Base-by-base conservation (phyloP, 2,329 filamentous ascomycete genomes). In the Claviceps pazoutovae region DNA sequence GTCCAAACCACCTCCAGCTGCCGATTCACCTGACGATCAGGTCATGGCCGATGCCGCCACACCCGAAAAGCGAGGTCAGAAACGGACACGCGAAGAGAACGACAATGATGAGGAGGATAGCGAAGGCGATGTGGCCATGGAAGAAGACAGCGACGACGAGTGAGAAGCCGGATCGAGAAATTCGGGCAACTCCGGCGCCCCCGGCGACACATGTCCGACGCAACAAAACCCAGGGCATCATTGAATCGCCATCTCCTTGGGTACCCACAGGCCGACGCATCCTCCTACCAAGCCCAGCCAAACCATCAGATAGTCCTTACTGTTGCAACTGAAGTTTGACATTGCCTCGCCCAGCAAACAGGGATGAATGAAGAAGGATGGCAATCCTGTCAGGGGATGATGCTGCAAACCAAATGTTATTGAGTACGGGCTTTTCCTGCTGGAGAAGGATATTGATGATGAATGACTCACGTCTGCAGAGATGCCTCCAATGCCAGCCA, bases 241-340 rank as follows among this genome's bases (percentile, higher is more conserved):
- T 55, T 62, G 57, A 55, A 71, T 59, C 49, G 74, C 78, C 77
- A 91, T 78, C 63, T 83, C 79, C 61, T 79, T 77, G 53, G 88
- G 87, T 56, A 94, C 72, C 75, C 81, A 82, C 57, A 97, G 73
- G 53, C 88, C 86, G 42, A 95, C 84, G 58, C 81, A 83, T 49
- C 80, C 80, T 54, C 90, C 91, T 45, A 95, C 80, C 53, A 95
- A 71, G n/a, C 90, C 90, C 56, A 96, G 74, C 90, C 91, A 97
- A 51, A 88, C 71, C 69, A 88, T 78, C 62, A 97, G 74, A 71
- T 97, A 97, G 60, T 83, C 74, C 60, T 82, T 68, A 64, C 74
- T 71, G 63, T 74, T 66, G 59, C 79, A 82, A 59, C 77, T 70
- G 60, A 88, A 82, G 49, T 71, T 73, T 58, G 74, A 73, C 77